A percentile compares a stretch with the other conserved stretches of the same genome.
Evolutionary conservation across 148 eudicot genomes (phyloP).

Genomic region (Simmondsia chinensis): DNA sequence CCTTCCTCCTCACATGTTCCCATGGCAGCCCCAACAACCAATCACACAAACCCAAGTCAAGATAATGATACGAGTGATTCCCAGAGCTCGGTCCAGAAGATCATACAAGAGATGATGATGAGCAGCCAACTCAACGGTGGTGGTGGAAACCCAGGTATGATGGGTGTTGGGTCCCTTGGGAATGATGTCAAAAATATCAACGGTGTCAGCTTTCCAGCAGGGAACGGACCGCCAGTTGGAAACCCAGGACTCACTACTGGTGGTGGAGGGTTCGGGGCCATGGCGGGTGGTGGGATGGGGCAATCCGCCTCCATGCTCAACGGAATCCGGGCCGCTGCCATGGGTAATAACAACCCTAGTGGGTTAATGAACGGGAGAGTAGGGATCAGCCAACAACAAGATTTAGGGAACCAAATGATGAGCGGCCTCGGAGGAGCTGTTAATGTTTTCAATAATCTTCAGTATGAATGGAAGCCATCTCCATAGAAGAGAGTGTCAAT

Average conservation of each 20-base stretch:
- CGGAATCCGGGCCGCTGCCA: slow-evolving; percentile 59
- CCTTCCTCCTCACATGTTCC: slow-evolving; percentile 45
- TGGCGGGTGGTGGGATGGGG: slow-evolving; percentile 49
- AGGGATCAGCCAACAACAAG: slow-evolving; percentile 64
- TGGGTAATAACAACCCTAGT: slow-evolving; percentile 40
- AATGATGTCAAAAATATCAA: slow-evolving; percentile 56
- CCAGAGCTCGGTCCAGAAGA: slow-evolving; percentile 83
- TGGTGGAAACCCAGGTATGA: slow-evolving; percentile 38
- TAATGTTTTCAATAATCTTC: slow-evolving; percentile 60
- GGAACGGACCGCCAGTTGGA: too few species aligned
- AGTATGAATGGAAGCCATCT: slow-evolving; percentile 70
- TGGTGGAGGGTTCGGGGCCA: slow-evolving; percentile 40
- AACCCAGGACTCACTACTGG: slow-evolving; percentile 28
- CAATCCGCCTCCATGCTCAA: slow-evolving; percentile 44
- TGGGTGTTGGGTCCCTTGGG: slow-evolving; percentile 39
- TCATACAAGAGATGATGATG: slow-evolving; percentile 81
- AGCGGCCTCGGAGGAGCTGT: slow-evolving; percentile 70
- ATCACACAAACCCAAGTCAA: slow-evolving; percentile 37
- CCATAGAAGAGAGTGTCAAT: slow-evolving; percentile 26
- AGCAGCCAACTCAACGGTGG: slow-evolving; percentile 42
- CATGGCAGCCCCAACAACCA: slow-evolving; percentile 13
- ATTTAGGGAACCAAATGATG: slow-evolving; percentile 55
- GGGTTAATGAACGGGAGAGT: slow-evolving; percentile 76
- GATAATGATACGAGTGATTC: slow-evolving; percentile 54
- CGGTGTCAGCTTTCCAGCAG: slow-evolving; percentile 34